phyloP scores from a whole-genome alignment of 2,329 filamentous ascomycete species.

The Ophiosphaerella narmari region DNA sequence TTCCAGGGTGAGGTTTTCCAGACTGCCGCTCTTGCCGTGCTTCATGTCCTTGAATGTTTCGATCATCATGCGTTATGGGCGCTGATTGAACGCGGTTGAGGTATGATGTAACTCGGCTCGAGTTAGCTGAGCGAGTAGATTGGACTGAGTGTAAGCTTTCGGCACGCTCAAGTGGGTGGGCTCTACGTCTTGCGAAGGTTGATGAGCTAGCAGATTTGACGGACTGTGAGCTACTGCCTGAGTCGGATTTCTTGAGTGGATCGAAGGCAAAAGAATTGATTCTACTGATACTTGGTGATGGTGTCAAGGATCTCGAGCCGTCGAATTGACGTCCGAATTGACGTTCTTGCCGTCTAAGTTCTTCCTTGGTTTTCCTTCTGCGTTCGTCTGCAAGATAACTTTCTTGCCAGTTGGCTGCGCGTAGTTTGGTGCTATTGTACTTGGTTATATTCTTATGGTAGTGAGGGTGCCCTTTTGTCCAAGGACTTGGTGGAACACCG shows the following conservation, averaged over 20 bases:
- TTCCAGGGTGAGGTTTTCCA: slow-evolving; percentile 36
- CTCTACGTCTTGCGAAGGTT: slow-evolving; percentile 5
- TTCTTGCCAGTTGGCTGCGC: slow-evolving; percentile 7
- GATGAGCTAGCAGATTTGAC: slow-evolving; percentile 5
- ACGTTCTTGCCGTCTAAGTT: slow-evolving; percentile 11
- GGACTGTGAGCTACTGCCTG: slow-evolving; percentile 13
- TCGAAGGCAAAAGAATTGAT: slow-evolving; percentile 13
- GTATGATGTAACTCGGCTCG: slow-evolving; percentile 7
- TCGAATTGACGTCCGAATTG: slow-evolving; percentile 21
- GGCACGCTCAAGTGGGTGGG: slow-evolving; percentile 5
- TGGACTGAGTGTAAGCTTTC: slow-evolving; percentile 13
- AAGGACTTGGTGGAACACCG: not conserved
- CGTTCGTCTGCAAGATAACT: slow-evolving; percentile 9
- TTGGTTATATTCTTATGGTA: not conserved
- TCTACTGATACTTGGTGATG: slow-evolving; percentile 15
- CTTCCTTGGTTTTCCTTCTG: slow-evolving; percentile 4
- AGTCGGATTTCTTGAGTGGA: slow-evolving; percentile 8
- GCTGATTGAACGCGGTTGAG: slow-evolving; percentile 14
- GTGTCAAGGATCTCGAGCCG: slow-evolving; percentile 23
- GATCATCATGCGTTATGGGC: slow-evolving; percentile 28
- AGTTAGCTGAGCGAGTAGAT: slow-evolving; percentile 2
- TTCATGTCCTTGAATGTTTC: slow-evolving; percentile 42
- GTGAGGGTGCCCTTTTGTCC: slow-evolving; percentile 1
- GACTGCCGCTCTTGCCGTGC: slow-evolving; percentile 34
- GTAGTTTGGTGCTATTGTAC: not conserved